Evolutionary conservation across 352 stramenopile genomes (phyloP), one percentile per base, ranked within the genome.

Genomic region (Phytophthora sp.): DNA sequence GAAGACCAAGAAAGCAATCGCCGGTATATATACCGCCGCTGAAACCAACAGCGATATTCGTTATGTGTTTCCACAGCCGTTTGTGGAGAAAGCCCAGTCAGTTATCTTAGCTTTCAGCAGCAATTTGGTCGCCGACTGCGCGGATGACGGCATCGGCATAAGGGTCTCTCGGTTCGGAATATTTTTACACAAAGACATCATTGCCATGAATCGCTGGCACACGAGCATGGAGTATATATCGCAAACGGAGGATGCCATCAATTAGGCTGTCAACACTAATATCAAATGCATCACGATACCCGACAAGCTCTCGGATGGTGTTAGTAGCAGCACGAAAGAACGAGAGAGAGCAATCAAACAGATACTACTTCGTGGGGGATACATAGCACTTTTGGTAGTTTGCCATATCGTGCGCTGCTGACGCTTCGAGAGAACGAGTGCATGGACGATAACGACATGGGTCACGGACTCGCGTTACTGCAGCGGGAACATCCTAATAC

Each of bases 251-350:
- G 29, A 51, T 7, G 36, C 45, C 3, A 31, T 51, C 8, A 36
- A 44, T 41, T 57, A 24, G 57, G 45, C 57, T 1, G 33, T 47
- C n/a, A 63, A 63, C 33, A 63, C 55, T 4, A 44, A 7, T 20
- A 24, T 7, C 30, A 54, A 60, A 29, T 42, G 23, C 23, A 49
- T 63, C 4, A 4, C 21, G 1, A 3, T 55, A 41, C 42, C 55
- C 12, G 30, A 27, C 8, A 18, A 41, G 8, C 8, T 63, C 1
- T 12, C 27, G 0, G 55, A 63, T 55, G 55, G 55, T 8, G 55
- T 49, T 9, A 41, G 23, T 9, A 39, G 31, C 24, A 13, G 52
- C 5, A 18, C 30, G 0, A 45, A 16, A 29, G 18, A 56, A 27
- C 27, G 31, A 13, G 30, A 50, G 11, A 20, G 7, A 2, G 49